phyloP scores from a whole-genome alignment of 768 basidiomycete species.

The Termitomyces sp. region DNA sequence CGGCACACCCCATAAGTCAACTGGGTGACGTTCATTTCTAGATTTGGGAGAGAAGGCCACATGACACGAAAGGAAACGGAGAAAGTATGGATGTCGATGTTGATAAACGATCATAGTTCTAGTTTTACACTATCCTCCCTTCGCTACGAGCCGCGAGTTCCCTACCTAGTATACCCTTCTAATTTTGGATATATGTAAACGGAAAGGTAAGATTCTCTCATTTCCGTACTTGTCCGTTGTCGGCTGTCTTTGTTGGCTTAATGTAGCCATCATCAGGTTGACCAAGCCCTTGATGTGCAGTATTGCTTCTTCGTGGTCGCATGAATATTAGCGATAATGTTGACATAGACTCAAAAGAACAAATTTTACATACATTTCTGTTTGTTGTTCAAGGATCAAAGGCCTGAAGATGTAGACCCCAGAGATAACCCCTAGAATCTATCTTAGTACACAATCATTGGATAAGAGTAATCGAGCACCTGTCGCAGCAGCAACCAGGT shows the following conservation, averaged over 20 bases:
- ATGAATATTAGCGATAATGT: background rate
- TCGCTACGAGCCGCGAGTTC: background rate
- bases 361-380: slow-evolving; percentile 9
- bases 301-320: slow-evolving; percentile 5
- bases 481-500: slow-evolving; percentile 49
- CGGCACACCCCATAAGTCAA: background rate
- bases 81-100: slow-evolving; percentile 27
- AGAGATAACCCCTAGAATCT: slow-evolving; percentile 45
- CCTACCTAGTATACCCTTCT: background rate
- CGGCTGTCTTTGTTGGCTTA: background rate
- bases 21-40: slow-evolving; percentile 20
- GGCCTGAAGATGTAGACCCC: slow-evolving; percentile 68
- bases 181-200: background rate
- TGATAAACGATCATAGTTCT: slow-evolving; percentile 9
- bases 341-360: background rate
- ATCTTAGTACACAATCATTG: background rate
- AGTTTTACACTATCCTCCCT: background rate
- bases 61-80: slow-evolving; percentile 19
- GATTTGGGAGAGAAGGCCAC: slow-evolving; percentile 61
- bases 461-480: slow-evolving; percentile 31
- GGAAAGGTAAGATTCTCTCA: background rate
- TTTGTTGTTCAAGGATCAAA: slow-evolving; percentile 22
- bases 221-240: background rate
- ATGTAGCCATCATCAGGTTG: background rate
- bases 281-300: background rate